A percentile compares a stretch with the other conserved stretches of the same genome.
These are phyloP conservation scores for Malus hybrid DNA, from an alignment of 331 rosid species.

Conservation along the genomic window DNA sequence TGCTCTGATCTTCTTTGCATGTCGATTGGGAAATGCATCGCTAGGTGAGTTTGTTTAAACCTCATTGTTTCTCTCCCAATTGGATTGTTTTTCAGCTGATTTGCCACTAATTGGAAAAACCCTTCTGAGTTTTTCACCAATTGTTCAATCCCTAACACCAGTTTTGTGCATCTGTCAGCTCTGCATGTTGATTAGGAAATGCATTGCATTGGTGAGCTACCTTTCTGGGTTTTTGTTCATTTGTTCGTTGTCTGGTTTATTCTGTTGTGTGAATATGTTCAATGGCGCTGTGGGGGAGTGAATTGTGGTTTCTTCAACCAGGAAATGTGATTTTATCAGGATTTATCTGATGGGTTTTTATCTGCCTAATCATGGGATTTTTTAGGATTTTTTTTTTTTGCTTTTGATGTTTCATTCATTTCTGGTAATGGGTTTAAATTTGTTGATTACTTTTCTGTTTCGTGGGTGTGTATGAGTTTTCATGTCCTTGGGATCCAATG, in stretches of 20 bases:
- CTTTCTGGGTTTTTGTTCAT: slow-evolving; percentile 16
- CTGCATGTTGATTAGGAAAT: slow-evolving; percentile 16
- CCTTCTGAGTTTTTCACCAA: slow-evolving; percentile 2
- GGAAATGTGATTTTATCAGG: neutral
- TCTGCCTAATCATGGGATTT: slow-evolving; percentile 6
- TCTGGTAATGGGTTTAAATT: slow-evolving; percentile 18
- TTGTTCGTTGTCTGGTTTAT: neutral
- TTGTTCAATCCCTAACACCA: slow-evolving; percentile 37
- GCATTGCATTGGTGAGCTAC: slow-evolving; percentile 19
- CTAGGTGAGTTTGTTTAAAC: slow-evolving; percentile 10
- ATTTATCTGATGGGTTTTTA: slow-evolving; percentile 28
- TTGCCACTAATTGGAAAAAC: neutral
- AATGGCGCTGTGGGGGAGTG: slow-evolving; percentile 15
- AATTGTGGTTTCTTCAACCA: slow-evolving; percentile 7
- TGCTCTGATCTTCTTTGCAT: slow-evolving; percentile 17
- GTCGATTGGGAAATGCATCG: slow-evolving; percentile 8
- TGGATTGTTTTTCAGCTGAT: neutral
- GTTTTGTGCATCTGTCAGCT: neutral
- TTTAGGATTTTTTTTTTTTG: slow-evolving; percentile 7
- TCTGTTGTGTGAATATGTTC: slow-evolving; percentile 11
- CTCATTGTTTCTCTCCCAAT: neutral
- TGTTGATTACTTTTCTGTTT: slow-evolving; percentile 1
- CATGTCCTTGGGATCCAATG: slow-evolving; percentile 23
- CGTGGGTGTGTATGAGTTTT: slow-evolving; percentile 10
- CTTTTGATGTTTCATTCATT: slow-evolving; percentile 16